phyloP scores from a whole-genome alignment of 495 filamentous ascomycete species.

The Mytilinidion resinicola region DNA sequence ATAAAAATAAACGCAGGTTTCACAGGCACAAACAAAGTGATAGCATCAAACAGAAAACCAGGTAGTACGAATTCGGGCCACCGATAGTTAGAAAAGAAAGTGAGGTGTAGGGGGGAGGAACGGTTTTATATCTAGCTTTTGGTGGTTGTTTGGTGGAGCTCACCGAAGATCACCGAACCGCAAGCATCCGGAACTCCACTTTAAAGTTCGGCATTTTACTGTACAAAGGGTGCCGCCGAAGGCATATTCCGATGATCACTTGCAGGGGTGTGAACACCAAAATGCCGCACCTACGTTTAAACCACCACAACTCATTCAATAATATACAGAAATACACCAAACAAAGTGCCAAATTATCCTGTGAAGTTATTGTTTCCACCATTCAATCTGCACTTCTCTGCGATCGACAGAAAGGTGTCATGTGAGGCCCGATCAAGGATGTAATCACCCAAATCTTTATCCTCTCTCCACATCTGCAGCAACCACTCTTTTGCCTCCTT shows the following conservation, averaged over 20 bases:
- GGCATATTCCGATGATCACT: neutral
- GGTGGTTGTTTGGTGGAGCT: too few species aligned
- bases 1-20: too few species aligned
- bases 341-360: neutral
- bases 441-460: neutral
- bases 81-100: too few species aligned
- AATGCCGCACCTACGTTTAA: neutral
- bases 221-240: neutral
- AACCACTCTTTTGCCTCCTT: neutral
- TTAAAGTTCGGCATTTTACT: too few species aligned
- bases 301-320: slow-evolving; percentile 3
- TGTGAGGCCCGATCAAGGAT: neutral
- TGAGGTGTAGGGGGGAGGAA: too few species aligned
- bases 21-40: too few species aligned
- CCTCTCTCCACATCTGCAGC: neutral
- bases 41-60: too few species aligned
- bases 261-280: neutral
- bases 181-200: too few species aligned
- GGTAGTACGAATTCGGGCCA: too few species aligned
- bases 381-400: neutral
- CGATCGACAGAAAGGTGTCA: neutral
- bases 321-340: too few species aligned
- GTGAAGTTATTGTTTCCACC: slow-evolving; percentile 1
- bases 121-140: too few species aligned
- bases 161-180: too few species aligned